Evolutionary conservation across 352 stramenopile genomes (phyloP).

Genomic region (Pythium aristosporum): DNA sequence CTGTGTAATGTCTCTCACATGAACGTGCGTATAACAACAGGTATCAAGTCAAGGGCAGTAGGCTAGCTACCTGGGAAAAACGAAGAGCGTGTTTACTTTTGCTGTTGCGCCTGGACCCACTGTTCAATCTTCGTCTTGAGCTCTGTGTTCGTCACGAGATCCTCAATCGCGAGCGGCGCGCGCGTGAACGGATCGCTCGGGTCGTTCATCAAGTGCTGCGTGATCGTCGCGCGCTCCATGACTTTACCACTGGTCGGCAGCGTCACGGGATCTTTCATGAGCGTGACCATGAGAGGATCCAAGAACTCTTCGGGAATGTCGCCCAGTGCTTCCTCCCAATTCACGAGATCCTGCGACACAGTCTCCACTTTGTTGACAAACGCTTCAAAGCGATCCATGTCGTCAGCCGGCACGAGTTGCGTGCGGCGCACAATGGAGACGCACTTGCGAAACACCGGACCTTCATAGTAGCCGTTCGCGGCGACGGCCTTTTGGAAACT

Average conservation of each 20-base stretch:
- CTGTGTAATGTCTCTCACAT: not conserved
- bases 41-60: too few relatives aligned
- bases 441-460: conserved; percentile 70
- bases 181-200: conserved; percentile 97
- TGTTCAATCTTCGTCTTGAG: conserved; percentile 69
- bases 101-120: conserved; percentile 37
- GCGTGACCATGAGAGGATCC: conserved; percentile 92
- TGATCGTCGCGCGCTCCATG: conserved; percentile 94
- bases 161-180: conserved; percentile 75
- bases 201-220: conserved; percentile 96
- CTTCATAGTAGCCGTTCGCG: conserved; percentile 87
- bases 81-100: not conserved
- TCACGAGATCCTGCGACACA: conserved; percentile 44
- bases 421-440: conserved; percentile 65
- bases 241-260: conserved; percentile 89
- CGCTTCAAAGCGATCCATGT: conserved; percentile 49
- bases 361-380: conserved; percentile 60
- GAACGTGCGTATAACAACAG: too few relatives aligned
- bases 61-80: too few relatives aligned
- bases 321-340: conserved; percentile 76
- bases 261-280: conserved; percentile 96
- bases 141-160: conserved; percentile 57
- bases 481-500: conserved; percentile 92
- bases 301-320: conserved; percentile 97
- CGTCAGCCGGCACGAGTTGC: conserved; percentile 47